Conservation (phyloP, 108 stramenopile species). For the Aurantiochytrium sp. region DNA sequence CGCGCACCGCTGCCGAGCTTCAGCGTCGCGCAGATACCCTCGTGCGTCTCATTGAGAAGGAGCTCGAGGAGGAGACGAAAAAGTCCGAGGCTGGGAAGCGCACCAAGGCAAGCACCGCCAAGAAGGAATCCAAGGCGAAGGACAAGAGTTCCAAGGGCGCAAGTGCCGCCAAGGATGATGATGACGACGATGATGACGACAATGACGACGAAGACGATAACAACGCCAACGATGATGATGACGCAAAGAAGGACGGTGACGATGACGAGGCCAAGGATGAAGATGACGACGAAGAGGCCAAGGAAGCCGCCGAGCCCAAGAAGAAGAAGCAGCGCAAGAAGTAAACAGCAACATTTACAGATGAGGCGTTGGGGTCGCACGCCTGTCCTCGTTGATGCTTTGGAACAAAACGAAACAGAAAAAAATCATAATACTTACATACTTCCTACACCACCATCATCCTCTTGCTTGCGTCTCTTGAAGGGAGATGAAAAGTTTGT, state of each 20-base stretch:
- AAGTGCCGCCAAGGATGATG: neutral
- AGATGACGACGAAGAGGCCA: neutral
- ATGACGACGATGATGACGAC: neutral
- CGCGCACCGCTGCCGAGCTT: slow-evolving; percentile 78
- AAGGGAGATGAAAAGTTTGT: no score
- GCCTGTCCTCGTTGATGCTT: neutral
- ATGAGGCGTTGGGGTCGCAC: neutral
- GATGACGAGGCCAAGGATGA: neutral
- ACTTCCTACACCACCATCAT: no score
- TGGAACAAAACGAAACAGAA: neutral
- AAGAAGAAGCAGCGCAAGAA: neutral
- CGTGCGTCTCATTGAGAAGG: slow-evolving; percentile 45
- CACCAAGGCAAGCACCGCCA: neutral
- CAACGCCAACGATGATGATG: neutral
- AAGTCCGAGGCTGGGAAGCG: neutral
- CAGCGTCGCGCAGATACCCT: slow-evolving; percentile 75
- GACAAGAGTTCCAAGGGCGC: neutral
- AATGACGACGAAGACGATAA: neutral
- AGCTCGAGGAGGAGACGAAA: slow-evolving; percentile 29
- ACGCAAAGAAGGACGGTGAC: neutral
- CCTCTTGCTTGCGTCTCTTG: no score
- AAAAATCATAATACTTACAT: no score
- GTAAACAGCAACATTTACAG: neutral
- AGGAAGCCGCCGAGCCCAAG: neutral
- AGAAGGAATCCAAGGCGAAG: neutral